Evolutionary conservation across 306 rosid species (phyloP).

Genomic region (Cucurbita pepo): DNA sequence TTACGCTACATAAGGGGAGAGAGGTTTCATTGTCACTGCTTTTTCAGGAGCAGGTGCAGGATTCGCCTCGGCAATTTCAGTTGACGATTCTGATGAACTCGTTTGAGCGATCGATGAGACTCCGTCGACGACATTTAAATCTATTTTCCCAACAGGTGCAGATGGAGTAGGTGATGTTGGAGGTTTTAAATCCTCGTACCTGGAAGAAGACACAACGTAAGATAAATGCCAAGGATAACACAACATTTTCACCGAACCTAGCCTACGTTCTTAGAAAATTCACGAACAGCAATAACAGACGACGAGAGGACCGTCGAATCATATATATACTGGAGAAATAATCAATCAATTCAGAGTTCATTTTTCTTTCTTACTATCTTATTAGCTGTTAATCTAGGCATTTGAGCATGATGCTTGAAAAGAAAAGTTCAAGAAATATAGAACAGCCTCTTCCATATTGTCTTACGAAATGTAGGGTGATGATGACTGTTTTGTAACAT

Average conservation of each 20-base stretch:
- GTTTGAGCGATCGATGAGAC: constrained; percentile 18
- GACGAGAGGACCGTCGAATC: not conserved
- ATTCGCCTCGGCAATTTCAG: constrained; percentile 16
- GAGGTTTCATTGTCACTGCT: constrained; percentile 13
- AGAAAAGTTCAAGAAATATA: not conserved
- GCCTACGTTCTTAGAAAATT: not conserved
- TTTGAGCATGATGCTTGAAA: not conserved
- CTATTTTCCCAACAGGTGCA: constrained; percentile 18
- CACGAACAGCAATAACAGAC: not conserved
- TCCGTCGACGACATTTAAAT: not conserved
- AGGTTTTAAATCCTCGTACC: constrained; percentile 20
- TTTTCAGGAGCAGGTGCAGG: constrained; percentile 5
- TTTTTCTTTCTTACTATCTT: not conserved
- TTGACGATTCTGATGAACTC: not conserved
- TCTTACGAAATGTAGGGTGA: constrained; percentile 63
- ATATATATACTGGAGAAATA: not conserved
- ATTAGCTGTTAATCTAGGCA: not conserved
- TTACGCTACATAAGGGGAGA: constrained; percentile 52
- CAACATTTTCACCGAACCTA: not conserved
- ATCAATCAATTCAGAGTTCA: not conserved
- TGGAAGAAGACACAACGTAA: not conserved
- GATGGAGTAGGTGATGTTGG: constrained; percentile 12
- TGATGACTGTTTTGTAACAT: constrained; percentile 23
- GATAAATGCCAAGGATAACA: not conserved
- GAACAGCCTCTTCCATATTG: not conserved